phyloP scores from a whole-genome alignment of 1,139 yeast genomes.

The Saccharomycopsis phalli region DNA sequence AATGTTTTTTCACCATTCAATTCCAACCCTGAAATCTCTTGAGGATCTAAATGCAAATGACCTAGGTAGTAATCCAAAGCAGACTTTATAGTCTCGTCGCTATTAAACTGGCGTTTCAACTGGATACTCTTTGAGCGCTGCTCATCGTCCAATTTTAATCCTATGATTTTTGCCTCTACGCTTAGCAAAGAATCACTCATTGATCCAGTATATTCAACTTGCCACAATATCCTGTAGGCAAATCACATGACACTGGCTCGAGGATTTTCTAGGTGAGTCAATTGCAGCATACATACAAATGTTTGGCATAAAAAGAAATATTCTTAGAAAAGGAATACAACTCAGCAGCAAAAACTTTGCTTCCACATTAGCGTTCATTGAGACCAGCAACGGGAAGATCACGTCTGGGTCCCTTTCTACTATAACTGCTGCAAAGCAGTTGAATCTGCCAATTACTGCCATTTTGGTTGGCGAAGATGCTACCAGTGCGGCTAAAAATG shows the following conservation, averaged over 20 bases:
- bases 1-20: no score
- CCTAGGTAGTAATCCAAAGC: no score
- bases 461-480: conserved; percentile 50
- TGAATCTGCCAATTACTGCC: conserved; percentile 61
- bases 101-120: no score
- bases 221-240: background rate
- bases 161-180: no score
- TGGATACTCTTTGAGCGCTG: no score
- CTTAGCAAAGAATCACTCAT: background rate
- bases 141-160: no score
- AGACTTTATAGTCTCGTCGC: no score
- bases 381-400: conserved; percentile 44
- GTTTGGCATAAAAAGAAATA: background rate
- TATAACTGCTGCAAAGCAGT: conserved; percentile 51
- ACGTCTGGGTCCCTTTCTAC: conserved; percentile 63
- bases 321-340: background rate
- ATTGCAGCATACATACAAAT: no score
- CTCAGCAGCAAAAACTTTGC: conserved; percentile 26
- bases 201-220: background rate
- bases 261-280: no score
- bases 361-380: conserved; percentile 71
- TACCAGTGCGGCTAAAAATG: conserved; percentile 29
- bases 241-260: background rate
- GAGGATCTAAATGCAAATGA: no score
- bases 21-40: no score